Evolutionary conservation across 1,284 basidiomycete species (phyloP), one percentile per base, ranked within the genome.

Genomic region (Vanrija humicola): DNA sequence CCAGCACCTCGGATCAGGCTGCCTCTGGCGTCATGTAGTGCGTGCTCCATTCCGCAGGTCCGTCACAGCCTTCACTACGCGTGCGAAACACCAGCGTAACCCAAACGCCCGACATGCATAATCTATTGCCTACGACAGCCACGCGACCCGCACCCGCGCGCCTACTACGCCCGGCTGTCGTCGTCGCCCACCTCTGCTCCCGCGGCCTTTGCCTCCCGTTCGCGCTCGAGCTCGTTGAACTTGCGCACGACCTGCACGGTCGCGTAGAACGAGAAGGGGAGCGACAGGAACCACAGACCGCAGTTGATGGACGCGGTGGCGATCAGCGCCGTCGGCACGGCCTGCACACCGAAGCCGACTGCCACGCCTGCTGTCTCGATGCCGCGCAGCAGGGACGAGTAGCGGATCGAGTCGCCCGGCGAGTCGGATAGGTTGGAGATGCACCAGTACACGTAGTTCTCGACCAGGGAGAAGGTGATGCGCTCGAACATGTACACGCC

Each of bases 401-500:
- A 53, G 3, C 56, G 47, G 25, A 57, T 57, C 56, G 46, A 44
- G 48, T 57, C 51, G 21, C 55, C 55, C 1, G 55, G 55, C 21
- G 51, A 50, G 51, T 57, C 56, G 48, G 48, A 47, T 14, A 54
- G 40, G 48, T 52, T 52, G 43, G 38, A 23, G 19, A 57, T 47
- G 23, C 56, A 53, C 48, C 48, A 52, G 44, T 57, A 57, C 29
- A 54, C 42, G 48, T 50, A 56, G 50, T 53, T 53, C 18, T 57
- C 56, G 1, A 54, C 40, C 15, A 57, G 19, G 12, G 48, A 23
- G 9, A 46, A 43, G 12, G 29, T 29, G 19, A 54, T 26, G 14
- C 56, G 51, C 48, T 57, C 56, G 16, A 57, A 54, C 56, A 54
- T 50, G 56, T 47, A 53, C 12, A 54, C 51, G 15, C 56, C 56